Evolutionary conservation across 768 basidiomycete species (phyloP).

Genomic region (Basidioascus undulatus): DNA sequence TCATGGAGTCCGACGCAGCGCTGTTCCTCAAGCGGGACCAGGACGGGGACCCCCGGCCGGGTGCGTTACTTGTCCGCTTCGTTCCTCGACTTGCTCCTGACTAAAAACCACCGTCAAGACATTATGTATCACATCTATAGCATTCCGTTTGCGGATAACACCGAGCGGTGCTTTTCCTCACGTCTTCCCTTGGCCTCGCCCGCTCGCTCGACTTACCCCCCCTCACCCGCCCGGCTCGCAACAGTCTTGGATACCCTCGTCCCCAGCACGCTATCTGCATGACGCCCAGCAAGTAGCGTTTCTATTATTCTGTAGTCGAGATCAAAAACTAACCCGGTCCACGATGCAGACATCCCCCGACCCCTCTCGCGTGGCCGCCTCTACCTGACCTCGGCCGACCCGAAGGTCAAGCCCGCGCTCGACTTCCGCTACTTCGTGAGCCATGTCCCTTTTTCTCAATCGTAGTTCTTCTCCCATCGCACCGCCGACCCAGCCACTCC

Average conservation of each 20-base stretch:
- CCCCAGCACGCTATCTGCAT: background rate
- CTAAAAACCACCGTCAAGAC: constrained; percentile 1
- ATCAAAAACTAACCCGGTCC: too few relatives aligned
- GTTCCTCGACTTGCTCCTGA: too few relatives aligned
- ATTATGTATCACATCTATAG: constrained; percentile 1
- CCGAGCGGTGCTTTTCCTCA: too few relatives aligned
- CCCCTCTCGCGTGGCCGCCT: constrained; percentile 3
- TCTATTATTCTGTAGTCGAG: too few relatives aligned
- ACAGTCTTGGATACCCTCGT: background rate
- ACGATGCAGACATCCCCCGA: constrained; percentile 2
- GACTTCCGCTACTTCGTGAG: constrained; percentile 5
- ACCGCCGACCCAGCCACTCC: too few relatives aligned
- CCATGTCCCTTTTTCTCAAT: background rate
- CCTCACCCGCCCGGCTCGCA: too few relatives aligned
- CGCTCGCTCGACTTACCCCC: too few relatives aligned
- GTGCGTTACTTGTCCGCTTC: too few relatives aligned
- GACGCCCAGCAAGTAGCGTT: too few relatives aligned
- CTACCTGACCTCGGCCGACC: constrained; percentile 4
- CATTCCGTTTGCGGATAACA: constrained; percentile 2
- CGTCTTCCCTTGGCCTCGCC: too few relatives aligned
- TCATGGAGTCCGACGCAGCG: constrained; percentile 1
- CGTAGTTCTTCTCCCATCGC: too few relatives aligned
- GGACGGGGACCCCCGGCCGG: too few relatives aligned
- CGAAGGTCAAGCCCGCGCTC: constrained; percentile 1
- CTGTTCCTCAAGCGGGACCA: background rate